These are phyloP conservation scores for Claviceps citrina DNA, from an alignment of 2,329 filamentous ascomycete genomes.

Conservation along the genomic window DNA sequence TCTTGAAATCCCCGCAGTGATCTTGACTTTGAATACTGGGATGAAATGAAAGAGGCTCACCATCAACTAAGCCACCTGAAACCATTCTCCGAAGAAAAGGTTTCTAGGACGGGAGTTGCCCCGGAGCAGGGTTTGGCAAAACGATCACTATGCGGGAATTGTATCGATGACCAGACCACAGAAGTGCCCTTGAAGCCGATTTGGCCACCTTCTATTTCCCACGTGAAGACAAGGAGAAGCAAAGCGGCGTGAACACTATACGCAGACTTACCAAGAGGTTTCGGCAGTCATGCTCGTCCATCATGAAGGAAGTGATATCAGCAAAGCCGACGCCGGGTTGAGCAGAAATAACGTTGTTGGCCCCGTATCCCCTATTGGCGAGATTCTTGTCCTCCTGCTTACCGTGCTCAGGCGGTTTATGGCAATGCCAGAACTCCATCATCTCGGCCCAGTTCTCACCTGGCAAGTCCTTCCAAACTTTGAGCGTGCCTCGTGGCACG, in stretches of 20 bases:
- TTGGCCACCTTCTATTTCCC: conserved; percentile 48
- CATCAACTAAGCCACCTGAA: conserved; percentile 18
- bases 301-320: conserved; percentile 61
- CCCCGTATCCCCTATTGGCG: conserved; percentile 64
- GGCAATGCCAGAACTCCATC: conserved; percentile 99
- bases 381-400: conserved; percentile 31
- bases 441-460: conserved; percentile 98
- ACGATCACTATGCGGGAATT: conserved; percentile 44
- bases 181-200: conserved; percentile 26
- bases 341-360: conserved; percentile 57
- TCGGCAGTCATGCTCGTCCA: conserved; percentile 51
- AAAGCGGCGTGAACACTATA: too few species aligned
- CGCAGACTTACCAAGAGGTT: conserved; percentile 21
- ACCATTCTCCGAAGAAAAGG: conserved; percentile 29
- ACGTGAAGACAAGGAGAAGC: too few species aligned
- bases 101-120: conserved; percentile 14
- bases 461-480: conserved; percentile 77
- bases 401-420: conserved; percentile 60
- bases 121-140: conserved; percentile 11
- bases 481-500: conserved; percentile 24
- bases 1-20: conserved; percentile 34
- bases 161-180: conserved; percentile 52
- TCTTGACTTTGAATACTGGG: conserved; percentile 32
- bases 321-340: conserved; percentile 57
- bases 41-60: conserved; percentile 27